A percentile compares a stretch with the other conserved stretches of the same genome.
phyloP scores from a whole-genome alignment of 2,329 filamentous ascomycete genomes.

The Diaporthe australafricana region DNA sequence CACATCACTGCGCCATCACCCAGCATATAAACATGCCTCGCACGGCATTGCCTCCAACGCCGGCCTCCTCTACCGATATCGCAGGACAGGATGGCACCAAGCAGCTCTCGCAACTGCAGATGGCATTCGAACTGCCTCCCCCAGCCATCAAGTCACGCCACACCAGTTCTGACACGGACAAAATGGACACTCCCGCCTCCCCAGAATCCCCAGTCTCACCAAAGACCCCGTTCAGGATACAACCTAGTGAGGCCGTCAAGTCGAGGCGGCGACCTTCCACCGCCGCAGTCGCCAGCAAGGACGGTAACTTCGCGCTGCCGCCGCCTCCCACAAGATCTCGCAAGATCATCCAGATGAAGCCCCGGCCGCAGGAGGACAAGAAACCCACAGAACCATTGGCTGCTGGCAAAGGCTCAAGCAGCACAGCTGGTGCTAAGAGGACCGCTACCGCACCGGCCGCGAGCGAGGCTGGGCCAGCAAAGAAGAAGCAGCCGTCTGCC shows the following conservation, averaged over 20 bases:
- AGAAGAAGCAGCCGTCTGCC: slow-evolving; percentile 81
- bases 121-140: slow-evolving; percentile 80
- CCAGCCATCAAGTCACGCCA: slow-evolving; percentile 72
- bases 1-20: neutral
- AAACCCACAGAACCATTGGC: slow-evolving; percentile 39
- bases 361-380: slow-evolving; percentile 57
- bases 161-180: slow-evolving; percentile 40
- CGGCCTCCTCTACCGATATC: slow-evolving; percentile 84
- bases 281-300: slow-evolving; percentile 57
- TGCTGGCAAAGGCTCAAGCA: slow-evolving; percentile 38
- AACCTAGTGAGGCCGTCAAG: slow-evolving; percentile 64
- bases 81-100: slow-evolving; percentile 75
- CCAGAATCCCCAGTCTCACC: slow-evolving; percentile 40
- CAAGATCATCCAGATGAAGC: slow-evolving; percentile 99
- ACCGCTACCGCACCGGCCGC: slow-evolving; percentile 39
- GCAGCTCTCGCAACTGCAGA: slow-evolving; percentile 70
- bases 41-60: slow-evolving; percentile 77
- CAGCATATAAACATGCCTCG: slow-evolving; percentile 68
- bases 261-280: slow-evolving; percentile 64
- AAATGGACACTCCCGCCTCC: slow-evolving; percentile 30
- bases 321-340: slow-evolving; percentile 91
- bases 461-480: slow-evolving; percentile 51
- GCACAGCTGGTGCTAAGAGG: slow-evolving; percentile 37
- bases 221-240: slow-evolving; percentile 56
- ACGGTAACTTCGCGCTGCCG: slow-evolving; percentile 80